Evolutionary conservation across 495 filamentous ascomycete genomes (phyloP).

Genomic region (Daldinia concentrica): DNA sequence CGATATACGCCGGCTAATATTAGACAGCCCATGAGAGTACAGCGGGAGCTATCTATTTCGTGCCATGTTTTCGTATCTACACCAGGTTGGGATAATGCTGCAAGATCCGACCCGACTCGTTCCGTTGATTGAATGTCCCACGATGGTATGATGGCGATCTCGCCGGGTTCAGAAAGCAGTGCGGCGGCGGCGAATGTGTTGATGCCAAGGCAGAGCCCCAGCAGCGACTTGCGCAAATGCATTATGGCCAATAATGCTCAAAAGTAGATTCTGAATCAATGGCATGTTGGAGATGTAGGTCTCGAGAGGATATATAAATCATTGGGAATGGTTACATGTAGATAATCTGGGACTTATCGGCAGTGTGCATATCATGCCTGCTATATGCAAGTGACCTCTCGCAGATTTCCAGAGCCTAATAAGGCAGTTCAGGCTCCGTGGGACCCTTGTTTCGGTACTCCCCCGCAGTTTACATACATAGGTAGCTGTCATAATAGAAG

Average conservation of each 20-base stretch:
- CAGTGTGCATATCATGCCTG: conserved; percentile 12
- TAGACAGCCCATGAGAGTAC: conserved; percentile 68
- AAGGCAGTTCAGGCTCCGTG: conserved; percentile 29
- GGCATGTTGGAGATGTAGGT: not conserved
- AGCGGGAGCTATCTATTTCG: conserved; percentile 55
- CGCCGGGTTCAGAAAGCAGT: conserved; percentile 49
- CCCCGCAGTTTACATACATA: conserved; percentile 38
- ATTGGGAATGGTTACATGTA: conserved; percentile 1
- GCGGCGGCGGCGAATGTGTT: conserved; percentile 24
- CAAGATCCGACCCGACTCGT: conserved; percentile 48
- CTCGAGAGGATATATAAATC: conserved; percentile 15
- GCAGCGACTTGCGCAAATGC: conserved; percentile 27
- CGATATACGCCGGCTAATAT: conserved; percentile 63
- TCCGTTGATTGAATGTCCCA: conserved; percentile 67
- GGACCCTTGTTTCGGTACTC: conserved; percentile 19
- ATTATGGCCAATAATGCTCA: conserved; percentile 21
- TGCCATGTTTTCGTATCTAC: conserved; percentile 64
- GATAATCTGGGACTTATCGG: conserved; percentile 15
- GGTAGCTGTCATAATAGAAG: not conserved
- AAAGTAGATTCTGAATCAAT: not conserved
- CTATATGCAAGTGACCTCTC: conserved; percentile 1
- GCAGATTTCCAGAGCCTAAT: conserved; percentile 18
- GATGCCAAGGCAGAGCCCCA: conserved; percentile 34
- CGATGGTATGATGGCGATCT: conserved; percentile 58
- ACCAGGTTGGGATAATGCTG: conserved; percentile 55